Base-by-base conservation (phyloP, 2,329 filamentous ascomycete species). In the Trichoderma hamatum region DNA sequence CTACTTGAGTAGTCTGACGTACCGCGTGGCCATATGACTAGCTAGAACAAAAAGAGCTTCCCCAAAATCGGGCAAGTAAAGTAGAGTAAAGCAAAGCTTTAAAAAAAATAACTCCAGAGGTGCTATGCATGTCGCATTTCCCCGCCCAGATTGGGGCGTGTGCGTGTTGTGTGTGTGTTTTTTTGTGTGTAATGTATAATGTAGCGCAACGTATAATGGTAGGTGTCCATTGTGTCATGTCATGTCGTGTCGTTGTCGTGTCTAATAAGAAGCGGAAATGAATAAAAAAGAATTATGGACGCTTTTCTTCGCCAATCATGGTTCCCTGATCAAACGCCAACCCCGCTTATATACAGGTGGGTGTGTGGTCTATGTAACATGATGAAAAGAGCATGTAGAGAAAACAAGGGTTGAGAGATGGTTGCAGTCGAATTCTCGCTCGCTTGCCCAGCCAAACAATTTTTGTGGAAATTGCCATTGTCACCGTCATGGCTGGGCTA, bases 91-190 rank as follows among this genome's bases (percentile, higher is more conserved):
- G 28, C 34, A 54, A 30, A 43, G 56, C n/a, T 11, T 43, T 46
- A 36, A 49, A 51, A 36, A 55, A 62, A 56, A 56, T 36, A 68
- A 68, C 66, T 68, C 66, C 66, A 55, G 61, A 51, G 66, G 58
- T 68, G 66, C 66, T 62, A 68, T 68, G 66, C 66, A 63, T 46
- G 66, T 68, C 58, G 58, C 66, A 62, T 63, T 68, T 63, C 66
- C 66, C 66, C 66, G 66, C 66, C 66, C 58, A 21, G 54, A 60
- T 65, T 64, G 52, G 51, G 67, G 52, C 49, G 56, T 39, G 55
- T 62, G 43, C 34, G 66, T 55, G 32, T 68, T 24, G 52, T 55
- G 58, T 54, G 56, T 26, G 24, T 32, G 56, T 59, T 63, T 54
- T 56, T 61, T 61, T 56, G 51, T 64, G 43, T 67, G 64, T 51